Conservation (phyloP, 2,329 filamentous ascomycete species). For the Hymenotorrendiella dingleyae region DNA sequence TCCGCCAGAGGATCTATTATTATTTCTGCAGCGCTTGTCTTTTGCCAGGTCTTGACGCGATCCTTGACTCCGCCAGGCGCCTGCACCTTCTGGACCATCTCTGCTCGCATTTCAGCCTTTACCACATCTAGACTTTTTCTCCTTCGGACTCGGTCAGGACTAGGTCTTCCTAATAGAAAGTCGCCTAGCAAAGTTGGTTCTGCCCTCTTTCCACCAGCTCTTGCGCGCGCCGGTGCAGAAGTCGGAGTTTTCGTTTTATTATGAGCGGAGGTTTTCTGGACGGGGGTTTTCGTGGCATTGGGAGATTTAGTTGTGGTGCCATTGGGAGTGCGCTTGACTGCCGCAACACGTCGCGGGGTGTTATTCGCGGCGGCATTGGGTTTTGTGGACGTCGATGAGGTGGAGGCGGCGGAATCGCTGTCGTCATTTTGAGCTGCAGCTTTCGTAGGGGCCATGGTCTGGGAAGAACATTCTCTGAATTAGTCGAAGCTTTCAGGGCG, state of each 20-base stretch:
- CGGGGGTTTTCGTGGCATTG: slow-evolving; percentile 19
- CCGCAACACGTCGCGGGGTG: slow-evolving; percentile 13
- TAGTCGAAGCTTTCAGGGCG: slow-evolving; percentile 1
- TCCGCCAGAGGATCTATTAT: slow-evolving; percentile 46
- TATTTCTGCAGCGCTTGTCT: slow-evolving; percentile 63
- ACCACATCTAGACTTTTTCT: slow-evolving; percentile 54
- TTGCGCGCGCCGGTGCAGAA: slow-evolving; percentile 23
- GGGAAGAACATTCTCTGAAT: neutral
- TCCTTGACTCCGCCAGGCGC: slow-evolving; percentile 65
- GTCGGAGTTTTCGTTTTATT: slow-evolving; percentile 20
- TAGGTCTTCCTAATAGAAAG: slow-evolving; percentile 52
- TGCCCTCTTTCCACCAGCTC: slow-evolving; percentile 18
- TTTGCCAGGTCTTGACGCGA: slow-evolving; percentile 81
- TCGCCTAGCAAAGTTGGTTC: slow-evolving; percentile 49
- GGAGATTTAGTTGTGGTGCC: slow-evolving; percentile 13
- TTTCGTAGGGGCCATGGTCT: slow-evolving; percentile 11
- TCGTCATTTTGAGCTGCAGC: slow-evolving; percentile 10
- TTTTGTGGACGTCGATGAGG: slow-evolving; percentile 1
- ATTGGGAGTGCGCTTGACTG: slow-evolving; percentile 18
- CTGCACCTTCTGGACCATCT: slow-evolving; percentile 51
- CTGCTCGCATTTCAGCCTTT: slow-evolving; percentile 48
- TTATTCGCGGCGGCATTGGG: slow-evolving; percentile 6
- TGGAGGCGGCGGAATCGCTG: neutral
- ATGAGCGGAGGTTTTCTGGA: slow-evolving; percentile 13
- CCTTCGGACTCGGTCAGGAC: slow-evolving; percentile 46